Base-by-base conservation (phyloP, 2,329 filamentous ascomycete species). In the Verticillium nonalfalfae region DNA sequence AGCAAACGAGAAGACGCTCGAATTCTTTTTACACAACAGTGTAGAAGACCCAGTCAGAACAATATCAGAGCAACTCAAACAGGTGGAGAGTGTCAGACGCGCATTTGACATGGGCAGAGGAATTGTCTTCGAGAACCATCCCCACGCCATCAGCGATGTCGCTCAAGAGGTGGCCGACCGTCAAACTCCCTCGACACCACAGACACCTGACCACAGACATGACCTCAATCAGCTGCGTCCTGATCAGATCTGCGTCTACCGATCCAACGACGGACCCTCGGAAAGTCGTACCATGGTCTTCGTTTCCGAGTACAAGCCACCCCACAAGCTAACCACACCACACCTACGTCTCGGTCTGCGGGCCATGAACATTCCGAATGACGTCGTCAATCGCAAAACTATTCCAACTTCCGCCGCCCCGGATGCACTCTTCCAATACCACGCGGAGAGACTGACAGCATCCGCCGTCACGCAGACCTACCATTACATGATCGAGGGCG, bases 391-490 rank as follows among this genome's bases (percentile, higher is more conserved):
- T 45, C 66, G 65, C 3, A 64, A 60, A 11, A 73, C 66, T 1
- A 67, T 68, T 5, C 71, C 69, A 0, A 73, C 66, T 15, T 62
- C 58, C 1, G 56, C 56, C 1, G 63, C 72, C 61, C 68, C 63
- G 36, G 71, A 71, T 4, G 73, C 71, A 14, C 70, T 63, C 6
- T 74, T 75, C 55, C 62, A 70, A 45, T 73, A 78, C 55, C 63
- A 72, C 38, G 73, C 73, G 18, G 73, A 76, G 59, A 73, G 67
- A 62, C 70, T 79, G 5, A 69, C 76, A 0, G 72, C 74, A 9
- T 74, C 79, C 31, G 74, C 79, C 13, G 68, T 83, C 40, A 78
- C 77, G 4, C 76, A 83, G 68, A 76, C 74, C 0, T 83, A 78
- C 65, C 73, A 78, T 39, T 81, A 82, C 67, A 84, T 84, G 74